A percentile compares a stretch with the other conserved stretches of the same genome.
These are phyloP conservation scores for Asterochloris sp. DNA, from an alignment of 139 green algal species.

Conservation along the genomic window DNA sequence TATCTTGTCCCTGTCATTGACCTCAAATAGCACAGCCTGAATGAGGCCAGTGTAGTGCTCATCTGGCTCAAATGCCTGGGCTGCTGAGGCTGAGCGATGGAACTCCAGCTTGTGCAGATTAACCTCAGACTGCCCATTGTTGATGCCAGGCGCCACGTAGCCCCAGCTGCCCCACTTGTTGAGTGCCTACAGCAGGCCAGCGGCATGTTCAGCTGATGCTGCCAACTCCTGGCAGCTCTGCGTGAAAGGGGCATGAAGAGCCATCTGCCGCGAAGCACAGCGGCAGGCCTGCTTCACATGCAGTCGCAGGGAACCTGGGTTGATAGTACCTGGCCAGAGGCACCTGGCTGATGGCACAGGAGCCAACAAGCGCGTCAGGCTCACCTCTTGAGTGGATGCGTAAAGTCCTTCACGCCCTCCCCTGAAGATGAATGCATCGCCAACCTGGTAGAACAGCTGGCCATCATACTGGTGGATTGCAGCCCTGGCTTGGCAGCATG, in stretches of 20 bases:
- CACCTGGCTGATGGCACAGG: neutral
- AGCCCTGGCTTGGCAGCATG: neutral
- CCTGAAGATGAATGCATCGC: slow-evolving; percentile 44
- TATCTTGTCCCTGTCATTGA: slow-evolving; percentile 48
- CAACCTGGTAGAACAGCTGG: slow-evolving; percentile 38
- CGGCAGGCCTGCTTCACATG: too few relatives aligned
- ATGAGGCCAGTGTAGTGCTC: slow-evolving; percentile 46
- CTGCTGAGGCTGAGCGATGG: slow-evolving; percentile 26
- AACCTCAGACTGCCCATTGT: slow-evolving; percentile 52
- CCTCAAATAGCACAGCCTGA: slow-evolving; percentile 59
- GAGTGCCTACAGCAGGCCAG: slow-evolving; percentile 5
- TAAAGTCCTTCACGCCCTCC: slow-evolving; percentile 54
- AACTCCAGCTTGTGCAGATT: slow-evolving; percentile 51
- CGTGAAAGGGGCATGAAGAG: too few relatives aligned
- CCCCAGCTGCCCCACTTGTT: slow-evolving; percentile 36
- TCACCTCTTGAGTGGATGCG: slow-evolving; percentile 30
- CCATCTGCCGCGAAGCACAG: too few relatives aligned
- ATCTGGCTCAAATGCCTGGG: slow-evolving; percentile 26
- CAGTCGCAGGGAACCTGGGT: too few relatives aligned
- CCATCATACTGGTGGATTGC: slow-evolving; percentile 43
- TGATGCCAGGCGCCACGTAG: slow-evolving; percentile 32
- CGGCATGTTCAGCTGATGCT: neutral
- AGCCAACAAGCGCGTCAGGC: neutral
- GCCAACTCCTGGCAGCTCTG: too few relatives aligned
- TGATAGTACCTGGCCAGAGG: neutral